phyloP scores from a whole-genome alignment of 768 basidiomycete genomes.

The Kwoniella sp. region DNA sequence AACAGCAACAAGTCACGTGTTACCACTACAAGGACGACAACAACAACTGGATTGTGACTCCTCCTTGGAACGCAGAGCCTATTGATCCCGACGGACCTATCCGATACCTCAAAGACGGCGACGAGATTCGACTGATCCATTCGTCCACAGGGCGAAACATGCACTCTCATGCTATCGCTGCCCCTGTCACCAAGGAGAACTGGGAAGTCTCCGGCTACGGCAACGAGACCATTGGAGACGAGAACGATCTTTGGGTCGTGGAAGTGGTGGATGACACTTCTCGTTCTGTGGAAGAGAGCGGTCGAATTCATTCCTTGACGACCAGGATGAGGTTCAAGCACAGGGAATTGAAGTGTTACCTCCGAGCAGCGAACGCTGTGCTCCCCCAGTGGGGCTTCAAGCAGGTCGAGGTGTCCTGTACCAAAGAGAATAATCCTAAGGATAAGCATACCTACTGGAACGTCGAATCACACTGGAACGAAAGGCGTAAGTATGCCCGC shows the following conservation, averaged over 20 bases:
- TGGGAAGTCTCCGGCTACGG: slow-evolving; percentile 95
- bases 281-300: slow-evolving; percentile 63
- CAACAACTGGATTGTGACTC: slow-evolving; percentile 84
- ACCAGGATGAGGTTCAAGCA: slow-evolving; percentile 86
- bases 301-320: slow-evolving; percentile 82
- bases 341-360: slow-evolving; percentile 75
- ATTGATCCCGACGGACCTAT: slow-evolving; percentile 64
- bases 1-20: slow-evolving; percentile 96
- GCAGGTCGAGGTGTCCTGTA: slow-evolving; percentile 94
- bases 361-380: slow-evolving; percentile 82
- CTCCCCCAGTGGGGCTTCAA: slow-evolving; percentile 99
- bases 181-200: slow-evolving; percentile 84
- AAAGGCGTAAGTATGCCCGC: slow-evolving; percentile 69
- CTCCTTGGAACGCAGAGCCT: slow-evolving; percentile 78
- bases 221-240: slow-evolving; percentile 82
- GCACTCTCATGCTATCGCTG: slow-evolving; percentile 85
- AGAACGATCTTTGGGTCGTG: slow-evolving; percentile 85
- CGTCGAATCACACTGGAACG: slow-evolving; percentile 96
- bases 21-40: slow-evolving; percentile 99
- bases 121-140: slow-evolving; percentile 80
- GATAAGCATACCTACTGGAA: slow-evolving; percentile 96
- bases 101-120: slow-evolving; percentile 72
- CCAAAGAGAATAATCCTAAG: slow-evolving; percentile 76
- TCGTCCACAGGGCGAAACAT: slow-evolving; percentile 81
- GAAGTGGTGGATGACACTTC: slow-evolving; percentile 89